These are phyloP conservation scores for Colletotrichum sojae DNA, from an alignment of 2,329 filamentous ascomycete species.

Conservation along the genomic window DNA sequence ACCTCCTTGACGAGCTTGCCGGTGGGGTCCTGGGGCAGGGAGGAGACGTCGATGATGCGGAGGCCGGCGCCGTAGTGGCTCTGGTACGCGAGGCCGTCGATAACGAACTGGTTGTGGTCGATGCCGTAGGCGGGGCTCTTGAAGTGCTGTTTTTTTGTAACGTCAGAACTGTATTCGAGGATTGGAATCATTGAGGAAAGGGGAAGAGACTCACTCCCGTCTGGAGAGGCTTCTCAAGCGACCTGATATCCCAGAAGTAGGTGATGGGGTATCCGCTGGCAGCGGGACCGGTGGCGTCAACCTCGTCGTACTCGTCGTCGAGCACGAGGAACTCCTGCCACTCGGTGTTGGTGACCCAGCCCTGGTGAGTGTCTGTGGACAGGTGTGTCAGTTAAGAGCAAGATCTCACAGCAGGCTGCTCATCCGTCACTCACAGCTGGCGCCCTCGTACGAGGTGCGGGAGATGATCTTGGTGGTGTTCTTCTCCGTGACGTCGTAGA, in stretches of 20 bases:
- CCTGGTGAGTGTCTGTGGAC: slow-evolving; percentile 67
- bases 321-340: slow-evolving; percentile 57
- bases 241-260: slow-evolving; percentile 63
- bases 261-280: slow-evolving; percentile 59
- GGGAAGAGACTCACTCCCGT: slow-evolving; percentile 48
- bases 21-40: slow-evolving; percentile 50
- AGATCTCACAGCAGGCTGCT: too few species aligned
- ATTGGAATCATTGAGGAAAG: too few species aligned
- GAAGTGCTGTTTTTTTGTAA: slow-evolving; percentile 43
- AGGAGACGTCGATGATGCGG: slow-evolving; percentile 51
- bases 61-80: slow-evolving; percentile 61
- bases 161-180: too few species aligned
- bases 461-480: slow-evolving; percentile 62
- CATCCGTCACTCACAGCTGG: slow-evolving; percentile 44
- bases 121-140: slow-evolving; percentile 52
- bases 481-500: slow-evolving; percentile 67
- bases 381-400: not conserved
- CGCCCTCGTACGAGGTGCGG: slow-evolving; percentile 66
- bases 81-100: slow-evolving; percentile 59
- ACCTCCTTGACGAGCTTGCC: slow-evolving; percentile 56
- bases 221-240: slow-evolving; percentile 56
- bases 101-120: slow-evolving; percentile 61
- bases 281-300: slow-evolving; percentile 49
- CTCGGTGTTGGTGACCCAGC: slow-evolving; percentile 61
- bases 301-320: slow-evolving; percentile 61